These are phyloP conservation scores for Babesia caballi DNA, from an alignment of 169 alveolate species.

Conservation along the genomic window DNA sequence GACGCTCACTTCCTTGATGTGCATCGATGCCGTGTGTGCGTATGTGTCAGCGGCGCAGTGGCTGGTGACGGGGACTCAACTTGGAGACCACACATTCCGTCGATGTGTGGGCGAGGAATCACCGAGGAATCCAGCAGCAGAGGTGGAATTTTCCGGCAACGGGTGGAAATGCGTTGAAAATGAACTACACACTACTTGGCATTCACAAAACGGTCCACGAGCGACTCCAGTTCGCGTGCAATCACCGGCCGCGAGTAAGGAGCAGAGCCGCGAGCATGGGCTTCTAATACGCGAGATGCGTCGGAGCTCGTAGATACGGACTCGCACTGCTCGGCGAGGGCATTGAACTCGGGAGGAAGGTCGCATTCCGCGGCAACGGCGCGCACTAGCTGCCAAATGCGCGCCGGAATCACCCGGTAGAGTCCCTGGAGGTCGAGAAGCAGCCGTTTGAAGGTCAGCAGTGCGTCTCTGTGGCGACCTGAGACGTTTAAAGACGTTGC, in stretches of 20 bases:
- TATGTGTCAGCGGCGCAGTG: no score
- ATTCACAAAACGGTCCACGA: neutral
- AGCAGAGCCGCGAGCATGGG: neutral
- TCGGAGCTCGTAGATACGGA: neutral
- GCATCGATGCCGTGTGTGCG: slow-evolving; percentile 57
- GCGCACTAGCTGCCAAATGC: slow-evolving; percentile 2
- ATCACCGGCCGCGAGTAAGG: neutral
- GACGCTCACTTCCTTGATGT: slow-evolving; percentile 79
- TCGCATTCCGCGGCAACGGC: neutral
- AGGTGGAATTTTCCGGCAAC: neutral
- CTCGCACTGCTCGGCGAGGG: slow-evolving; percentile 19
- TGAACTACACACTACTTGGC: neutral
- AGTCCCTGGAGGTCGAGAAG: slow-evolving; percentile 13
- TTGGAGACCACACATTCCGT: neutral
- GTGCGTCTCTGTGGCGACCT: slow-evolving; percentile 1
- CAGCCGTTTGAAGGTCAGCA: slow-evolving; percentile 13
- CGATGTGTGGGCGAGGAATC: slow-evolving; percentile 38
- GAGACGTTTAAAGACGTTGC: neutral
- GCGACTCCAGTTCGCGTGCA: slow-evolving; percentile 2
- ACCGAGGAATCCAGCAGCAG: neutral
- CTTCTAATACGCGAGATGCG: neutral
- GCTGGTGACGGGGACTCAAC: no score
- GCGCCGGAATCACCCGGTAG: slow-evolving; percentile 9
- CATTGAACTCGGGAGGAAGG: neutral
- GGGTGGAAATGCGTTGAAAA: neutral